Evolutionary conservation across 768 basidiomycete genomes (phyloP).

Genomic region (Leccinum olivaceopallidum): DNA sequence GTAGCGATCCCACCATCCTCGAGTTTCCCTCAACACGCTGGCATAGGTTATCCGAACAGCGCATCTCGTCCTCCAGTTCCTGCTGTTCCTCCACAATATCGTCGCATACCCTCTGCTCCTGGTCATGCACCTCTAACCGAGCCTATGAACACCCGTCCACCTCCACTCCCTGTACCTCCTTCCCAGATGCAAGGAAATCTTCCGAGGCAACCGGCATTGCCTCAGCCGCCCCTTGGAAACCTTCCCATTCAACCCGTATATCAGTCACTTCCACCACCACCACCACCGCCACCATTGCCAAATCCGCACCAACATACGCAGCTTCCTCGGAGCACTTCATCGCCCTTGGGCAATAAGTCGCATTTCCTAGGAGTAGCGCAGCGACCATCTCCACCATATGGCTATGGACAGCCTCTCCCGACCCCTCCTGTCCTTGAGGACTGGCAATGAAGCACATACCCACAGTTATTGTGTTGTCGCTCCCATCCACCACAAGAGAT

Average conservation of each 20-base stretch:
- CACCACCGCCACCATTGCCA: constrained; percentile 35
- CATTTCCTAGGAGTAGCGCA: constrained; percentile 43
- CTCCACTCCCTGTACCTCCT: constrained; percentile 31
- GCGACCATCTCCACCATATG: constrained; percentile 37
- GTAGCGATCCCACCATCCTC: constrained; percentile 30
- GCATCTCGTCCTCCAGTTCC: constrained; percentile 20
- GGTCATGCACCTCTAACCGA: constrained; percentile 29
- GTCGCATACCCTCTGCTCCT: constrained; percentile 28
- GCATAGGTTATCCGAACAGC: constrained; percentile 16
- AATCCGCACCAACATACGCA: constrained; percentile 31
- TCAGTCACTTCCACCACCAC: constrained; percentile 32
- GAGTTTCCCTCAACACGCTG: constrained; percentile 32
- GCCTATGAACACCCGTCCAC: constrained; percentile 13
- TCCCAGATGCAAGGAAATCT: constrained; percentile 25
- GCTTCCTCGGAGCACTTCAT: constrained; percentile 26
- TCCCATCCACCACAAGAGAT: constrained; percentile 10
- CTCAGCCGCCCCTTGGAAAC: constrained; percentile 48
- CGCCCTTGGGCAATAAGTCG: constrained; percentile 26
- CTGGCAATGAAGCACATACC: constrained; percentile 27
- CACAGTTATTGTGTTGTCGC: constrained; percentile 18
- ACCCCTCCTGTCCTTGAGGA: constrained; percentile 22
- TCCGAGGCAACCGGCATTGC: constrained; percentile 50
- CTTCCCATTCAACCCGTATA: constrained; percentile 43
- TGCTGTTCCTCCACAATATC: constrained; percentile 37
- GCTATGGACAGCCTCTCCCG: constrained; percentile 35